Base-by-base conservation (phyloP, 2,329 filamentous ascomycete genomes). In the Aspergillus sp. region DNA sequence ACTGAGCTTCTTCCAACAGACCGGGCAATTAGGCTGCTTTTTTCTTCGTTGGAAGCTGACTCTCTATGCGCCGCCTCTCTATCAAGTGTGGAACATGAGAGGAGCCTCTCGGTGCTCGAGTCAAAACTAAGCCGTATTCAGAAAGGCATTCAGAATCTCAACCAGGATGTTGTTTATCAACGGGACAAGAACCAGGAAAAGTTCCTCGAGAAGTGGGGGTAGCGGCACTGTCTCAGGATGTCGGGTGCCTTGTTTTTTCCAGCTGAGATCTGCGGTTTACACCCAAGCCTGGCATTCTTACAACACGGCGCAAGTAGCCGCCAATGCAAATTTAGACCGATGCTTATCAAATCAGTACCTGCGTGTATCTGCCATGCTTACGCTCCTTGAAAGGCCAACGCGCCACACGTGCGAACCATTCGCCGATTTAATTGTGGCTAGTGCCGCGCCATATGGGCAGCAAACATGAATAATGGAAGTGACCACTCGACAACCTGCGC, bases 151-250 rank as follows among this genome's bases (percentile, higher is more conserved):
- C 64, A 72, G 53, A 62, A 62, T n/a, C 62, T 77, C 24, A 63
- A 75, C 45, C 44, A 72, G 56, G 69, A 71, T 53, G 59, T 68
- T 51, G 55, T 76, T 38, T 64, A 71, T 55, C 67, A 68, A 38
- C 65, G 68, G 24, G 71, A 75, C 54, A 64, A 62, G 47, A 55
- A 52, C 12, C 68, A 65, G 38, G 68, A 70, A 13, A 67, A 49
- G 38, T 72, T 76, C 51, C 55, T 76, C 39, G 68, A 72, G 42
- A 66, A 55, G 49, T 76, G 74, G 74, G 26, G 54, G 15, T 70
- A 62, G 42, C 7, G 34, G n/a, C 22, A 4, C 12, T 24, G 5
- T 44, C 22, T 44, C 22, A 26, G 15, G 13, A 45, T n/a, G 20
- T 42, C 39, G 13, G n/a, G 18, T 42, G 17, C 39, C 18, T n/a